A percentile compares a stretch with the other conserved stretches of the same genome.
These are phyloP conservation scores for Ceratocystis cubensis DNA, from an alignment of 2,329 filamentous ascomycete genomes.

Conservation along the genomic window DNA sequence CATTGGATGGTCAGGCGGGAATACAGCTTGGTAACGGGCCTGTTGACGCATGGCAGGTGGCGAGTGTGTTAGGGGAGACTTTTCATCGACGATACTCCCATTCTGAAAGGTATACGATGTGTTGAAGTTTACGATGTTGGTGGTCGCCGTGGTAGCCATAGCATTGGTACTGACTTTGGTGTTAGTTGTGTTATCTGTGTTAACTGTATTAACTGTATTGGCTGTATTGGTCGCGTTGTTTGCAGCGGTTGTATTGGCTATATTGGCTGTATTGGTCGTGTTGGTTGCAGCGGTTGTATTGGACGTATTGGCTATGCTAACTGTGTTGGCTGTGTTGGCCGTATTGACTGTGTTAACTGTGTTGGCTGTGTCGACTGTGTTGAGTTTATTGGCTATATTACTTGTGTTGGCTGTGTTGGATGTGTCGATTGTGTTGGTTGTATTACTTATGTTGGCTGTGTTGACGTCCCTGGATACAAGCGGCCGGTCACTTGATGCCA, in stretches of 20 bases:
- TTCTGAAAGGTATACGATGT: background rate
- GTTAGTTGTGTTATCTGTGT: background rate
- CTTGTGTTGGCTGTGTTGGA: background rate
- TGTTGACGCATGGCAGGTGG: conserved; percentile 32
- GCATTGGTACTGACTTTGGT: background rate
- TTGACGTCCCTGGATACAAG: background rate
- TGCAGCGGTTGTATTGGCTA: too few relatives aligned
- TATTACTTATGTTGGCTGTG: too few relatives aligned
- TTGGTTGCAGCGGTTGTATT: background rate
- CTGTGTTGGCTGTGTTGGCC: background rate
- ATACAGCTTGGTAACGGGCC: conserved; percentile 44
- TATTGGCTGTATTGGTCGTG: conserved; percentile 2
- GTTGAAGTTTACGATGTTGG: background rate
- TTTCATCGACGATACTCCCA: background rate
- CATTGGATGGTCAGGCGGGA: conserved; percentile 41
- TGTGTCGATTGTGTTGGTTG: too few relatives aligned
- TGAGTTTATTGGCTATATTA: background rate
- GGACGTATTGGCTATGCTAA: background rate
- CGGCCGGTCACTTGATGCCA: conserved; percentile 20
- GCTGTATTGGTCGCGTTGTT: conserved; percentile 1
- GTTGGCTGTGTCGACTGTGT: background rate
- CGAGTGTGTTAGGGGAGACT: conserved; percentile 44
- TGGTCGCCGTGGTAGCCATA: conserved; percentile 15
- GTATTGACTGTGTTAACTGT: background rate
- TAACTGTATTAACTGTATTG: background rate